Evolutionary conservation across 768 basidiomycete genomes (phyloP), one percentile per base, ranked within the genome.

Genomic region (Amanita fuliginea): DNA sequence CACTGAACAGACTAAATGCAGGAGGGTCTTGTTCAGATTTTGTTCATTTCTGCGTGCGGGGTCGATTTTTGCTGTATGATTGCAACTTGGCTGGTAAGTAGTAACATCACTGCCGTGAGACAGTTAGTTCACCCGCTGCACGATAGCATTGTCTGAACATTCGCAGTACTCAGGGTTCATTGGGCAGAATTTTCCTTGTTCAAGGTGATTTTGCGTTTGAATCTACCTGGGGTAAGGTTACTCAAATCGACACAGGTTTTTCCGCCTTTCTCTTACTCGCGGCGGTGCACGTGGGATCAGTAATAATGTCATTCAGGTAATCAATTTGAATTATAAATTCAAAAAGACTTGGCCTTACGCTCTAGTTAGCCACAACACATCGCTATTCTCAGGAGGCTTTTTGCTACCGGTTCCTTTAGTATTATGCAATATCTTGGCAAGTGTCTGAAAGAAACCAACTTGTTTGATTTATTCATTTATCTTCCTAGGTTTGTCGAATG

Each of bases 401-500:
- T 46, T 57, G 3, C 24, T 57, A 34, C 58, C 61, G 21, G 41
- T 60, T 14, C 42, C 55, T 1, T 51, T 59, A 22, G 51, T 59
- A 22, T 30, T 60, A 7, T 52, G 58, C 1, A 54, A 58, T 44
- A 42, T 60, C 22, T 39, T 62, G 45, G 59, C 60, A 49, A 39
- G 59, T 51, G n/a, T 28, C 24, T 3, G 14, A 24, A 24, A 13
- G 5, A 10, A 24, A 22, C 4, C 41, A 26, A 5, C 3, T 24
- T n/a, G 11, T 42, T 26, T 32, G 32, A 19, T n/a, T 22, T 26
- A 6, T 14, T 42, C 19, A 42, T 21, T 24, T 8, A 28, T 16
- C n/a, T 30, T 13, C 40, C 4, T 37, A 60, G 61, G 59, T 58
- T 28, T 62, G 61, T 45, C 57, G 59, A 35, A 40, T 60, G 61